phyloP scores from a whole-genome alignment of 495 filamentous ascomycete genomes.

The Terfezia boudieri region DNA sequence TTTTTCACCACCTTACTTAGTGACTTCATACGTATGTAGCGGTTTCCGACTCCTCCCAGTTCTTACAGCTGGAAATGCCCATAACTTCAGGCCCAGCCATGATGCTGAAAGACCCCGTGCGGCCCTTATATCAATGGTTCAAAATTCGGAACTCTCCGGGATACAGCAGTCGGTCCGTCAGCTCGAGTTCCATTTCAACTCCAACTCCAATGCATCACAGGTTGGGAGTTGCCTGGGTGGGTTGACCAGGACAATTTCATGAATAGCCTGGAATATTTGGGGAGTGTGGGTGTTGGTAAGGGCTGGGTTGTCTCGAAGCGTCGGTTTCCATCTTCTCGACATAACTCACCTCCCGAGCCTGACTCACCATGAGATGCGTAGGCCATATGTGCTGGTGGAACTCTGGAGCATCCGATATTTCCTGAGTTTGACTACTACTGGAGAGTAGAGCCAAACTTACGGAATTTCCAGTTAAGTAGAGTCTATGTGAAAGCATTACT shows the following conservation, averaged over 20 bases:
- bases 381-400: slow-evolving; percentile 99
- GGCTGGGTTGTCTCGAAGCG: slow-evolving; percentile 33
- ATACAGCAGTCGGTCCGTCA: slow-evolving; percentile 76
- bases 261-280: slow-evolving; percentile 29
- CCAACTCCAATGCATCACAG: slow-evolving; percentile 43
- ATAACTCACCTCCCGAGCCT: too few relatives aligned
- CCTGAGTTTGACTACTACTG: slow-evolving; percentile 75
- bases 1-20: too few relatives aligned
- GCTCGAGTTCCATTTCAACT: slow-evolving; percentile 87
- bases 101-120: slow-evolving; percentile 22
- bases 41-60: too few relatives aligned
- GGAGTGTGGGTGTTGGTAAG: slow-evolving; percentile 32
- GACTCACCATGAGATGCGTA: background rate
- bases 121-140: slow-evolving; percentile 73
- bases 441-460: slow-evolving; percentile 96
- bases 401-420: slow-evolving; percentile 83
- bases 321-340: background rate
- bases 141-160: slow-evolving; percentile 72
- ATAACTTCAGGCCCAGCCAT: too few relatives aligned
- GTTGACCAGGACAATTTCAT: slow-evolving; percentile 34
- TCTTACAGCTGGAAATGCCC: too few relatives aligned
- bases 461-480: slow-evolving; percentile 17
- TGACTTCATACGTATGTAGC: too few relatives aligned
- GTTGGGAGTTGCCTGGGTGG: slow-evolving; percentile 76
- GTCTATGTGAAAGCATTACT: slow-evolving; percentile 33